Evolutionary conservation across 495 filamentous ascomycete species (phyloP).

Genomic region (Oleoguttula mirabilis): DNA sequence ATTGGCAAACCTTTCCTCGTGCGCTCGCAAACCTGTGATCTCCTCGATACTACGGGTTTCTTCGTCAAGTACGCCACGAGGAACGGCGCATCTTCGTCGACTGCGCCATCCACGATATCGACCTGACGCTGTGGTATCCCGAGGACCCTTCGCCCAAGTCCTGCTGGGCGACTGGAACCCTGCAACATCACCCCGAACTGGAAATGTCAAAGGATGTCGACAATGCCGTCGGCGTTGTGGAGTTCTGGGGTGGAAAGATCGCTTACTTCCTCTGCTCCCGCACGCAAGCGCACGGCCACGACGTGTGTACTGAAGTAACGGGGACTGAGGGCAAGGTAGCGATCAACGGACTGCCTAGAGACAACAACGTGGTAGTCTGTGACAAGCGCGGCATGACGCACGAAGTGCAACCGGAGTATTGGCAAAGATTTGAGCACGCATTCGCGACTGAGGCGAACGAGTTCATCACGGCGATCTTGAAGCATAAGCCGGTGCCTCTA

Average conservation of each 20-base stretch:
- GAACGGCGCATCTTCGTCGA: conserved; percentile 12
- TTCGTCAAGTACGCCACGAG: conserved; percentile 8
- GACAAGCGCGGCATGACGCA: conserved; percentile 20
- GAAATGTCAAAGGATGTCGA: conserved; percentile 22
- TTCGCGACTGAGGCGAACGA: conserved; percentile 28
- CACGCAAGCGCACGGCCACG: conserved; percentile 27
- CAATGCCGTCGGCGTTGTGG: conserved; percentile 29
- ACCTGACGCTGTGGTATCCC: conserved; percentile 48
- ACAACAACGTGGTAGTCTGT: conserved; percentile 19
- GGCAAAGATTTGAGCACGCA: conserved; percentile 25
- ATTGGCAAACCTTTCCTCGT: conserved; percentile 10
- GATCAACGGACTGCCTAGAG: conserved; percentile 23
- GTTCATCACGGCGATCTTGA: conserved; percentile 19
- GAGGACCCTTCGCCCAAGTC: conserved; percentile 35
- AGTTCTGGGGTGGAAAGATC: conserved; percentile 30
- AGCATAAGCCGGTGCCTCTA: conserved; percentile 24
- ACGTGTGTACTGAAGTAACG: conserved; percentile 27
- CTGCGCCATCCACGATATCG: conserved; percentile 42
- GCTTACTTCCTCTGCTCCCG: conserved; percentile 31
- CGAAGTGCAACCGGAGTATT: conserved; percentile 26
- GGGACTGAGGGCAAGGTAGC: conserved; percentile 28
- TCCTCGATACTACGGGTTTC: conserved; percentile 9
- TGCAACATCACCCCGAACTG: conserved; percentile 26
- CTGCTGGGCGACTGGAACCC: conserved; percentile 22
- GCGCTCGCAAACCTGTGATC: conserved; percentile 8